A percentile compares a stretch with the other conserved stretches of the same genome.
These are phyloP conservation scores for Phylloporus scabripes DNA, from an alignment of 768 basidiomycete genomes.

Conservation along the genomic window DNA sequence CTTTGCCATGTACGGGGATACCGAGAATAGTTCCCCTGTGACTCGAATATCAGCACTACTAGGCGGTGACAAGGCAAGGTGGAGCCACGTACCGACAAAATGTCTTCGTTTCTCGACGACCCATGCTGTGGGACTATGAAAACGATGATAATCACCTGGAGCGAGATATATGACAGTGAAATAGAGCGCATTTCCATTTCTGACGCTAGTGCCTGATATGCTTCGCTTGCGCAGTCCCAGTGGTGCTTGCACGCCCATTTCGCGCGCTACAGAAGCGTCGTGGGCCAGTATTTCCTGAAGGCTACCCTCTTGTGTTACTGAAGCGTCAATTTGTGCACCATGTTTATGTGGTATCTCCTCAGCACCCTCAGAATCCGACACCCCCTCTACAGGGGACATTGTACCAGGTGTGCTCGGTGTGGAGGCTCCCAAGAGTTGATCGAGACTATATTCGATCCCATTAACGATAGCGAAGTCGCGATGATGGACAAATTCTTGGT, in stretches of 20 bases:
- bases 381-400: constrained; percentile 25
- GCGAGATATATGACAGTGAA: constrained; percentile 97
- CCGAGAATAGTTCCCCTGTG: constrained; percentile 88
- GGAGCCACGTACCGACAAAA: constrained; percentile 67
- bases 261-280: constrained; percentile 64
- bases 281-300: constrained; percentile 55
- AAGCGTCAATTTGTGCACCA: constrained; percentile 69
- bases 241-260: constrained; percentile 55
- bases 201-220: constrained; percentile 45
- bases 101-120: constrained; percentile 94
- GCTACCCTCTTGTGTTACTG: constrained; percentile 53
- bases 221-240: constrained; percentile 30
- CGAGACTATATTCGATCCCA: constrained; percentile 93
- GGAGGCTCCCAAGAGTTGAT: constrained; percentile 70
- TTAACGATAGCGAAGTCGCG: constrained; percentile 94
- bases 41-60: neutral
- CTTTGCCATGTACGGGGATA: constrained; percentile 93
- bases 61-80: neutral
- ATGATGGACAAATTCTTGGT: constrained; percentile 68
- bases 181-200: constrained; percentile 78
- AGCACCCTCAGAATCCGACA: constrained; percentile 18
- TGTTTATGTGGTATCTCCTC: constrained; percentile 46
- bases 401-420: constrained; percentile 38
- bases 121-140: constrained; percentile 95
- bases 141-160: constrained; percentile 97